Conservation (phyloP, 2,329 filamentous ascomycete species). For the Botrytis pseudocinerea region DNA sequence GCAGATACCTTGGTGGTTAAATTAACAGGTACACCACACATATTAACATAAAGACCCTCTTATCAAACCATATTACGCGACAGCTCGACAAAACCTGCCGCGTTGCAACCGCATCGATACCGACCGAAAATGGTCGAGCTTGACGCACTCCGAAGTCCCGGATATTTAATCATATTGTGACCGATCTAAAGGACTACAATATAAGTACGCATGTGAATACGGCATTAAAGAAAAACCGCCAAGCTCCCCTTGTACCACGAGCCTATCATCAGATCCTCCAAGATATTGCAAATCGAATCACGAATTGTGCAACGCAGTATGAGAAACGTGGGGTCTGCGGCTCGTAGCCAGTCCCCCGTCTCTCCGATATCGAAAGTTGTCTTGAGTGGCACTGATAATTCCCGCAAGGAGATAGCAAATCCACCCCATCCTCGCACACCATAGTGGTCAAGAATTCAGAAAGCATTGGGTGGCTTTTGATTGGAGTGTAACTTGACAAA, state of each 20-base stretch:
- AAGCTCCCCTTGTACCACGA: neutral
- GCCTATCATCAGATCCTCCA: constrained; percentile 5
- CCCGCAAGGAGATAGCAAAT: constrained; percentile 1
- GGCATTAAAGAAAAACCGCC: neutral
- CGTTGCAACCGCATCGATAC: constrained; percentile 9
- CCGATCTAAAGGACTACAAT: constrained; percentile 16
- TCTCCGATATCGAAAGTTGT: constrained; percentile 20
- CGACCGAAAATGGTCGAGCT: neutral
- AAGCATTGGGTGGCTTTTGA: neutral
- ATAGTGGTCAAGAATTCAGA: neutral
- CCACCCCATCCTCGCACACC: neutral
- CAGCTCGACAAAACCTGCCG: neutral
- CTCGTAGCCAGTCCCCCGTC: constrained; percentile 14
- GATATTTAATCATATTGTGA: constrained; percentile 17
- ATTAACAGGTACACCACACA: constrained; percentile 1
- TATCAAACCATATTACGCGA: neutral
- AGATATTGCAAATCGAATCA: constrained; percentile 18
- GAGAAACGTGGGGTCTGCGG: constrained; percentile 18
- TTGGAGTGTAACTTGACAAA: neutral
- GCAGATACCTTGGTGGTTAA: neutral
- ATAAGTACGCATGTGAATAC: neutral
- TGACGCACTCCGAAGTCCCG: constrained; percentile 4
- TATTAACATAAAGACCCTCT: neutral
- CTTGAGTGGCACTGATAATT: constrained; percentile 10
- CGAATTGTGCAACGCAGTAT: constrained; percentile 8